A percentile compares a stretch with the other conserved stretches of the same genome.
Evolutionary conservation across 2,329 filamentous ascomycete genomes (phyloP).

Genomic region (Hypoxylon sp.): DNA sequence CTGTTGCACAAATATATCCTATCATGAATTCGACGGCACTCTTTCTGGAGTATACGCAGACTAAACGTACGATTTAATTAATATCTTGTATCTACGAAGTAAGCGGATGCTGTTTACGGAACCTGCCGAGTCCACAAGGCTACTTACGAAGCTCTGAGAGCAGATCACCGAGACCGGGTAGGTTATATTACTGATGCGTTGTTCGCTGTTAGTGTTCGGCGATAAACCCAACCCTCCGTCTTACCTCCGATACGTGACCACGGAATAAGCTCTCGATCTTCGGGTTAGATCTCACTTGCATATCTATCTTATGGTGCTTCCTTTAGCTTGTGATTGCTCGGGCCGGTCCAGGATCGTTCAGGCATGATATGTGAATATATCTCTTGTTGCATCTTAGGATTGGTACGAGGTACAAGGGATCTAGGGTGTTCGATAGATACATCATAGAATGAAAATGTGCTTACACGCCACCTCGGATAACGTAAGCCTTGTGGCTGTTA

Average conservation of each 20-base stretch:
- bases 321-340: background rate
- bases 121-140: background rate
- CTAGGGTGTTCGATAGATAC: background rate
- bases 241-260: background rate
- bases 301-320: background rate
- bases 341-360: background rate
- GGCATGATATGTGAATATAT: background rate
- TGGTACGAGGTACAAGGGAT: background rate
- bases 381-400: background rate
- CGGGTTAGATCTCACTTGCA: background rate
- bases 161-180: background rate
- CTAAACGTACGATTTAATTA: background rate
- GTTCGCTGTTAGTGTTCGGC: background rate
- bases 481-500: background rate
- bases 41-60: background rate
- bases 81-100: background rate
- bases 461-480: background rate
- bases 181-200: background rate
- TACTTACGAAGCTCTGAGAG: background rate
- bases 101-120: background rate
- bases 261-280: constrained; percentile 2
- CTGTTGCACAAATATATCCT: background rate
- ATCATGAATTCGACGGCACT: background rate
- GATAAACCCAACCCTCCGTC: background rate
- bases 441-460: background rate